Conservation (phyloP, 306 rosid genomes). For the Canavalia gladiata region DNA sequence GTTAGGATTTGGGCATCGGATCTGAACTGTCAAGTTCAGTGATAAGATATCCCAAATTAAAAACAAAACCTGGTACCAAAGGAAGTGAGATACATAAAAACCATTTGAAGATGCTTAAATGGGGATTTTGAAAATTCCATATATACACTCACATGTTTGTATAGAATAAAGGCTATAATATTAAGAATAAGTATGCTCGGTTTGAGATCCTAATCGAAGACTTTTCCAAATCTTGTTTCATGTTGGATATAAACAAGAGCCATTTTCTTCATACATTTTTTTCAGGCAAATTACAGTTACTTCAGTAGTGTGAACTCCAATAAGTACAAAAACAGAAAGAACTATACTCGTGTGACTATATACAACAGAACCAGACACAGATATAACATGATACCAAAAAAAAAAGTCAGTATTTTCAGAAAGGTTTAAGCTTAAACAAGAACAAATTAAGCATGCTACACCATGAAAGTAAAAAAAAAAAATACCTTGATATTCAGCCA, state of each 20-base stretch:
- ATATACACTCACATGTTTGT: background rate
- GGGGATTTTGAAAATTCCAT: background rate
- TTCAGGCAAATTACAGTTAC: background rate
- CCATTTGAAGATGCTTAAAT: conserved; percentile 4
- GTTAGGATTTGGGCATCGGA: conserved; percentile 16
- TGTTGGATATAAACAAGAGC: background rate
- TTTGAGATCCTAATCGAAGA: background rate
- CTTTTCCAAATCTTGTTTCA: conserved; percentile 4
- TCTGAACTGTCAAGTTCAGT: background rate
- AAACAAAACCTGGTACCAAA: conserved; percentile 9
- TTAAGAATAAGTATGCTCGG: background rate
- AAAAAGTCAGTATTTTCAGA: background rate
- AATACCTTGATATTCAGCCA: conserved; percentile 39
- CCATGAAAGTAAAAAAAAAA: conserved; percentile 29
- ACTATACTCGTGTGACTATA: background rate
- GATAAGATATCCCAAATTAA: conserved; percentile 30
- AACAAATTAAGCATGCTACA: conserved; percentile 23
- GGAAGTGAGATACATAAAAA: background rate
- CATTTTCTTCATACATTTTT: conserved; percentile 4
- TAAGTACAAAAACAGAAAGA: conserved; percentile 10
- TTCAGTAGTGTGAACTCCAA: background rate
- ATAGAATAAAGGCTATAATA: background rate
- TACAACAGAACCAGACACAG: background rate
- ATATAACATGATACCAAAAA: background rate
- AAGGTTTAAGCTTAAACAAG: background rate